A percentile compares a stretch with the other conserved stretches of the same genome.
These are phyloP conservation scores for Climacium dendroides DNA, from an alignment of 225 moss, liverwort and hornwort genomes.

Conservation along the genomic window DNA sequence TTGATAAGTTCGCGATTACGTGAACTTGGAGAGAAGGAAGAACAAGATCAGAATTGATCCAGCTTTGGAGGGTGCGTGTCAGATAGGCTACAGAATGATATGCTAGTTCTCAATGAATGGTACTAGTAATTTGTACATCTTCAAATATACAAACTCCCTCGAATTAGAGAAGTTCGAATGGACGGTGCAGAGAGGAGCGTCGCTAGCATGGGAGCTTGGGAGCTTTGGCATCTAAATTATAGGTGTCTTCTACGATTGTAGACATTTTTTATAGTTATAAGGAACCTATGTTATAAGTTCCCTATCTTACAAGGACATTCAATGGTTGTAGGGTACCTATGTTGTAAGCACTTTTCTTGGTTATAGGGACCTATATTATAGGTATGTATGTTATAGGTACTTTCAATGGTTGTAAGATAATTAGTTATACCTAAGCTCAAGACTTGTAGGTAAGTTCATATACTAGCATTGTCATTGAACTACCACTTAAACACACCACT, in stretches of 20 bases:
- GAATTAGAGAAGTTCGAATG: not conserved
- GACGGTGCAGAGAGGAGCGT: no score
- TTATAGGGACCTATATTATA: no score
- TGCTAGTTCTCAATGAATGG: not conserved
- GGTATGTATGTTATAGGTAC: no score
- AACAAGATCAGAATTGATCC: not conserved
- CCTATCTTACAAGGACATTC: no score
- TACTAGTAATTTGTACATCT: not conserved
- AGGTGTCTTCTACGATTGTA: not conserved
- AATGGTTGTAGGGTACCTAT: not conserved
- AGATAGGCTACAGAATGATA: not conserved
- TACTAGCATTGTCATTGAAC: rapidly evolving
- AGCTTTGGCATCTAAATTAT: no score
- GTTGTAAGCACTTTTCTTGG: no score
- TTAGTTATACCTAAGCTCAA: not conserved
- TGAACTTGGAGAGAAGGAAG: no score
- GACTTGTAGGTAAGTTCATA: rapidly evolving
- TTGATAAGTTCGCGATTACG: not conserved
- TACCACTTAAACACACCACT: not conserved
- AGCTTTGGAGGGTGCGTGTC: not conserved
- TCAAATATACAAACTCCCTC: not conserved
- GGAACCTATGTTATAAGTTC: no score
- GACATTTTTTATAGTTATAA: no score
- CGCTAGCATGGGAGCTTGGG: not conserved
- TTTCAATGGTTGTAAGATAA: not conserved